Base-by-base conservation (phyloP, 257 asterid species). In the Salvia hispanica region DNA sequence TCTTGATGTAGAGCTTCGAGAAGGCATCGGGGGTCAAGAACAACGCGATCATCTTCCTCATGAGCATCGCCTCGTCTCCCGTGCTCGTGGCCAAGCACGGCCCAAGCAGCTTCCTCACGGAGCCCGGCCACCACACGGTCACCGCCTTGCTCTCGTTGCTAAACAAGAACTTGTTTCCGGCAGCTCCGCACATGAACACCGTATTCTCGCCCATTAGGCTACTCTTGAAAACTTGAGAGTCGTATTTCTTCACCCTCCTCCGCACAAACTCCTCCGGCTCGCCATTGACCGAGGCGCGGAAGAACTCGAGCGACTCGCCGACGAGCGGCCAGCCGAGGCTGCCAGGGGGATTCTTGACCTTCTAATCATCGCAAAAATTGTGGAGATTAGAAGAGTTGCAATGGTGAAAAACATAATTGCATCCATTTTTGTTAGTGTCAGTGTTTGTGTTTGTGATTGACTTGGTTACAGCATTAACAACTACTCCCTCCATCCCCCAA, bases 41-140 rank as follows among this genome's bases (percentile, higher is more conserved):
- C 69, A 72, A 68, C 2, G 88, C 72, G 48, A 85, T 74, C 84
- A 85, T 70, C 79, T 77, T 82, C 81, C 91, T 80, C 86, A 78
- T 85, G 61, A 34, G 79, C 71, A 72, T 81, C 4, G 89, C 95
- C 67, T 89, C 86, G 0, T 83, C 88, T 2, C 93, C 91, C 3
- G 66, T 74, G 28, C 75, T 72, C 1, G 86, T 85, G 1, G 85
- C 66, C 40, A 87, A 25, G 58, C 93, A 80, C 10, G 66, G 72
- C 5, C 90, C 88, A 0, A 90, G 80, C 72, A 88, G 64, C 67
- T 62, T 70, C 52, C 81, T 80, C 14, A 82, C 80, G 1, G 89
- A 80, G 39, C 77, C 51, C 0, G 96, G 95, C 91, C 95, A 86
- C 95, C 96, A 91, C 5, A 74, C 76, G 0, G 77, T 81, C 39